Evolutionary conservation across 164 flowering plant species (phyloP).

Genomic region (Liquidambar formosana): DNA sequence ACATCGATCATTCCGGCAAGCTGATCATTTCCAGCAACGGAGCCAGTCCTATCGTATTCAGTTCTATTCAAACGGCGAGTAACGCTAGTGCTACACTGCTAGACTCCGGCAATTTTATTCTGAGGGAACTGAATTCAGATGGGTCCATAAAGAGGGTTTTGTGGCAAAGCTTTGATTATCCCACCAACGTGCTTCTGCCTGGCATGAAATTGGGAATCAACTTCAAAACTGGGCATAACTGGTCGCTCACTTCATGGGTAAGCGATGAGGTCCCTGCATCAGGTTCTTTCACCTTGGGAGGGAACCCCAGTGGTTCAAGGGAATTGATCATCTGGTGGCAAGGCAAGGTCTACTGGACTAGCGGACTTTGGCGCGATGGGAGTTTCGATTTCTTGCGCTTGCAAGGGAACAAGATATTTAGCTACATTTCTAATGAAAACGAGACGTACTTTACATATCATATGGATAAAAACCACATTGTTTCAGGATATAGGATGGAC

Average conservation of each 20-base stretch:
- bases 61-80: not conserved
- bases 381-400: not conserved
- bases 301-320: constrained; percentile 13
- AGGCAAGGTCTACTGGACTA: constrained; percentile 9
- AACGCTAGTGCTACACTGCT: constrained; percentile 19
- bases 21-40: constrained; percentile 5
- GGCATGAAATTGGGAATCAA: constrained; percentile 36
- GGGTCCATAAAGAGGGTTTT: constrained; percentile 15
- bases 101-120: constrained; percentile 34
- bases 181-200: constrained; percentile 33
- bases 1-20: constrained; percentile 2
- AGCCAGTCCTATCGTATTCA: not conserved
- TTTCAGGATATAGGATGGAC: not conserved
- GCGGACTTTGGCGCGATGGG: constrained; percentile 15
- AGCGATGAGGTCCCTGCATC: constrained; percentile 10
- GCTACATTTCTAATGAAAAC: not conserved
- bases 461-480: not conserved
- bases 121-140: constrained; percentile 22
- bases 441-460: not conserved
- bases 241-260: constrained; percentile 30
- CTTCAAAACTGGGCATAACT: constrained; percentile 15
- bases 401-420: not conserved
- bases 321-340: constrained; percentile 18
- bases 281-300: constrained; percentile 25
- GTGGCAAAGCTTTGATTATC: constrained; percentile 48